Evolutionary conservation across 805 yeast species (phyloP), one percentile per base, ranked within the genome.

Genomic region (Metschnikowia santaceciliae): DNA sequence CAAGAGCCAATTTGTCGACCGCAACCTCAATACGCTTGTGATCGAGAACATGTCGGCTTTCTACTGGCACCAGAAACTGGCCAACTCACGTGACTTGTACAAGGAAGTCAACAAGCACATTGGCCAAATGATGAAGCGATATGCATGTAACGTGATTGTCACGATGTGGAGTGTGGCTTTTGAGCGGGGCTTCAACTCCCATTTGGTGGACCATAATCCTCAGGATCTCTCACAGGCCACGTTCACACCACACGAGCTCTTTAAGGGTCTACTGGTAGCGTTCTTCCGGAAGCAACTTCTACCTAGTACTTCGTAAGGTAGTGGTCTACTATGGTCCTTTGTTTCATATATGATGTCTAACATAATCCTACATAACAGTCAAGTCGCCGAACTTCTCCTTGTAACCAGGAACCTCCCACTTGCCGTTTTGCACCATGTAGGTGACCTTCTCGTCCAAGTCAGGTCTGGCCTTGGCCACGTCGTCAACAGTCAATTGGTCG

Each of bases 331-430:
- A 8, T n/a, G 14, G 3, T 14, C 38, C 46, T 42, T 33, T 42
- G 13, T 39, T 40, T 22, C 39, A 37, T 46, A 32, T 30, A 42
- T 22, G 39, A 43, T 43, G 40, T 47, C 46, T 42, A 32, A 32
- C 37, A 42, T 36, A 42, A 42, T 32, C 17, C 71, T 75, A 81
- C 97, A 92, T 94, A 72, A 90, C 90, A 66, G 92, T 90, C 76
- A 92, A 83, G 72, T 88, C 89, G 75, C 98, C 98, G 74, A 94
- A 94, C 84, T 91, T 94, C 77, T 94, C 98, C 77, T 88, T 85
- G 85, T 94, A 94, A 65, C 97, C 96, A 65, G 98, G 98, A 63
- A 91, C 96, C 68, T 88, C 89, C 95, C 96, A 91, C 80, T 88
- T 88, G 76, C 97, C 96, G 81, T 91, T 86, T 82, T 86, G 83